Evolutionary conservation across 1,284 basidiomycete species (phyloP).

Genomic region (Phellopilus nigrolimitatus): DNA sequence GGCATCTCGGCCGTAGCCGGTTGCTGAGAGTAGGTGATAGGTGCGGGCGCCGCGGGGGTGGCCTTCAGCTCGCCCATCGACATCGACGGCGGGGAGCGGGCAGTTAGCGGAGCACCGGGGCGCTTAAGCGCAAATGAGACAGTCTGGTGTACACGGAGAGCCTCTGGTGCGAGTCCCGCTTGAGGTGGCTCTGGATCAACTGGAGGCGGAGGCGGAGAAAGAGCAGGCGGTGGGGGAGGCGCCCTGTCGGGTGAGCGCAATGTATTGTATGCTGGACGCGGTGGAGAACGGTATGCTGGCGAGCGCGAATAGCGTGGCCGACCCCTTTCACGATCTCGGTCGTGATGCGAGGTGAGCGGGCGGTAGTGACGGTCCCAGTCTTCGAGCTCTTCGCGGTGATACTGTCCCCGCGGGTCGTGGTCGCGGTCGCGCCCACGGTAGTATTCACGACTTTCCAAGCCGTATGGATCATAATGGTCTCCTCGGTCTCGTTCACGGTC

Average conservation of each 20-base stretch:
- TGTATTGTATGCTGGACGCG: background rate
- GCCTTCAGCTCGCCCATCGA: background rate
- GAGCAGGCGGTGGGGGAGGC: slow-evolving; percentile 15
- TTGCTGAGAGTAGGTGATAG: background rate
- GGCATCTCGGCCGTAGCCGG: slow-evolving; percentile 25
- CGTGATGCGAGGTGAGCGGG: background rate
- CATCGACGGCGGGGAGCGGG: slow-evolving; percentile 16
- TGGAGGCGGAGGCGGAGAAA: slow-evolving; percentile 23
- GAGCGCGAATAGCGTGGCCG: slow-evolving; percentile 11
- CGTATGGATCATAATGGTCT: slow-evolving; percentile 19
- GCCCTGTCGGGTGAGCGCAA: background rate
- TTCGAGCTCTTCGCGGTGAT: slow-evolving; percentile 16
- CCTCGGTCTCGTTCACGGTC: slow-evolving; percentile 18
- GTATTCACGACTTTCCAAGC: slow-evolving; percentile 2
- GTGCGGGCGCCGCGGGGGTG: slow-evolving; percentile 5
- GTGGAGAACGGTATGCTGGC: slow-evolving; percentile 13
- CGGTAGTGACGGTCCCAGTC: slow-evolving; percentile 15
- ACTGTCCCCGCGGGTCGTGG: slow-evolving; percentile 18
- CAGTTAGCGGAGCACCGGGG: slow-evolving; percentile 12
- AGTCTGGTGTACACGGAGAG: slow-evolving; percentile 2
- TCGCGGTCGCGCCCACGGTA: slow-evolving; percentile 15
- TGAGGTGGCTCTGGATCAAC: no score
- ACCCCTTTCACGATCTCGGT: slow-evolving; percentile 7
- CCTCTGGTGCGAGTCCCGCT: background rate
- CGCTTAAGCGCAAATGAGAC: slow-evolving; percentile 2